phyloP scores from a whole-genome alignment of 2,329 filamentous ascomycete species.

The Phyllosticta citriasiana region DNA sequence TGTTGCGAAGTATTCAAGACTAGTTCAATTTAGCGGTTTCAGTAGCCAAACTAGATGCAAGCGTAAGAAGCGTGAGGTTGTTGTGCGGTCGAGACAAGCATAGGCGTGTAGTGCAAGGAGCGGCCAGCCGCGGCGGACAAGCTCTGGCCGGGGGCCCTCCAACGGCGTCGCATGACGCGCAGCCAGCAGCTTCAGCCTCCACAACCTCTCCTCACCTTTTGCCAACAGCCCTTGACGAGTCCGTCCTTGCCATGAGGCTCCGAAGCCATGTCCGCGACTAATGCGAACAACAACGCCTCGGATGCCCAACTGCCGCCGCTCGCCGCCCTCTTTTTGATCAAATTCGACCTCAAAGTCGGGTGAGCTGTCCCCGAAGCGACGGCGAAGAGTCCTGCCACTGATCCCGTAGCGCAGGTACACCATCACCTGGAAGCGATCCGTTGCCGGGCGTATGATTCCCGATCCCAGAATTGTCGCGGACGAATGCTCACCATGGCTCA shows the following conservation, averaged over 20 bases:
- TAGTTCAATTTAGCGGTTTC: not conserved
- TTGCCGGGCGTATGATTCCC: constrained; percentile 48
- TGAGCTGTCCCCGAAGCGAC: constrained; percentile 34
- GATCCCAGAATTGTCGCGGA: not conserved
- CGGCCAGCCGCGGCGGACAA: not conserved
- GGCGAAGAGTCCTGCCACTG: not conserved
- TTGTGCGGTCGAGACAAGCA: not conserved
- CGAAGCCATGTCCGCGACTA: constrained; percentile 10
- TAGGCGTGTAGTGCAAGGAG: not conserved
- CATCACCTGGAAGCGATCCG: constrained; percentile 74
- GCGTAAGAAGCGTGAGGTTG: not conserved
- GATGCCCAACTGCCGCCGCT: constrained; percentile 35
- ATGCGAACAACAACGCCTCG: constrained; percentile 6
- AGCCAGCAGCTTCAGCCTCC: constrained; percentile 1
- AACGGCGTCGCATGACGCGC: constrained; percentile 7
- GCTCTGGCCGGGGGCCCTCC: not conserved
- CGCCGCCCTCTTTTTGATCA: constrained; percentile 76
- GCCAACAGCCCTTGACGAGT: not conserved
- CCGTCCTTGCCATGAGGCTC: constrained; percentile 8
- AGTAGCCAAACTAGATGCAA: not conserved
- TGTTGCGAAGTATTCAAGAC: not conserved
- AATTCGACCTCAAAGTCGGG: constrained; percentile 86
- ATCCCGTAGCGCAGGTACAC: constrained; percentile 49
- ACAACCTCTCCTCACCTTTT: not conserved
- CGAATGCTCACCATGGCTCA: constrained; percentile 16